Conservation (phyloP, 169 alveolate species). For the Cystoisospora suis region DNA sequence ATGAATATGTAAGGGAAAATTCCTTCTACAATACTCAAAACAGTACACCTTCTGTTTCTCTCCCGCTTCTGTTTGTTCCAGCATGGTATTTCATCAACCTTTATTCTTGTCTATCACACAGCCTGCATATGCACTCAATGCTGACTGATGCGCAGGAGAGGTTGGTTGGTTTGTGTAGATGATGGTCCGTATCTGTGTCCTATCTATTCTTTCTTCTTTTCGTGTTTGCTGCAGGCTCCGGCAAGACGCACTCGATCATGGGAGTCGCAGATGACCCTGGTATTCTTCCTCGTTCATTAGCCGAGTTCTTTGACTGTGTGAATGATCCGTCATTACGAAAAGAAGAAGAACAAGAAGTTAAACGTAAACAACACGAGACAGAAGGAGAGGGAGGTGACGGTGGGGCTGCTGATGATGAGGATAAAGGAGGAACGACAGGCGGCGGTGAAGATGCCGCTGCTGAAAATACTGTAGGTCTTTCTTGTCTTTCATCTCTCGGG, state of each 20-base stretch:
- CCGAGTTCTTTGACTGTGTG: constrained; percentile 80
- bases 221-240: constrained; percentile 66
- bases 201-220: neutral
- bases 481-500: neutral
- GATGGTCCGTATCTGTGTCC: too few relatives aligned
- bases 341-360: constrained; percentile 70
- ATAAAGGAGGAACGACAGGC: neutral
- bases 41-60: too few relatives aligned
- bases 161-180: too few relatives aligned
- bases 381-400: neutral
- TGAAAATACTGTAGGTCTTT: neutral
- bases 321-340: constrained; percentile 74
- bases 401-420: neutral
- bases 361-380: neutral
- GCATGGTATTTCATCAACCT: too few relatives aligned
- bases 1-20: too few relatives aligned
- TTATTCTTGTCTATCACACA: too few relatives aligned
- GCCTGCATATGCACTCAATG: too few relatives aligned
- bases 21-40: too few relatives aligned
- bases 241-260: constrained; percentile 80
- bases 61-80: too few relatives aligned
- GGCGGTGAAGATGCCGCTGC: neutral
- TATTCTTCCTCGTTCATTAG: constrained; percentile 78
- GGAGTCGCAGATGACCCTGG: constrained; percentile 83
- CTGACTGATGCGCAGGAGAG: too few relatives aligned